A percentile compares a stretch with the other conserved stretches of the same genome.
Conservation (phyloP, 192 early-diverging fungal genomes). For the Backusella macrospora region DNA sequence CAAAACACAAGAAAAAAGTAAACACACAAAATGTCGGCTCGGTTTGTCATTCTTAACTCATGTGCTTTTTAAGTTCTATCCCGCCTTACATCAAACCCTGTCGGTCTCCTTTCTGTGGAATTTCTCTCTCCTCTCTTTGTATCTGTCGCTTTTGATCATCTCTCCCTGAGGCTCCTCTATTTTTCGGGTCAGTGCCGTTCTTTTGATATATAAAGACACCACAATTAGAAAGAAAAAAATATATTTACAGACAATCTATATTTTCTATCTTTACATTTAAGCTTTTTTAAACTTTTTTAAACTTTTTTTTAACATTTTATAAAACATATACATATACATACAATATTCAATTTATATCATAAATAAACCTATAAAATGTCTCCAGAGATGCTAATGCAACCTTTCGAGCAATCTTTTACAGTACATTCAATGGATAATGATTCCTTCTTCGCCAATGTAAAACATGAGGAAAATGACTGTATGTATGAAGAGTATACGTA, state of each 20-base stretch:
- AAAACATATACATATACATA: neutral
- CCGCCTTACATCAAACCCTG: slow-evolving; percentile 23
- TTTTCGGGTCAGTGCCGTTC: slow-evolving; percentile 10
- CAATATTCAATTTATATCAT: neutral
- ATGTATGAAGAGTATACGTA: slow-evolving; percentile 13
- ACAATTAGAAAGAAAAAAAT: neutral
- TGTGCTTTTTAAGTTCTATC: slow-evolving; percentile 16
- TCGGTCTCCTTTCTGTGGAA: slow-evolving; percentile 16
- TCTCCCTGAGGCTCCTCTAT: slow-evolving; percentile 11
- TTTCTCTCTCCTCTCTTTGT: slow-evolving; percentile 12
- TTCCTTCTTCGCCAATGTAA: neutral
- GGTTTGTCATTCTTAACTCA: slow-evolving; percentile 12
- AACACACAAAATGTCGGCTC: neutral
- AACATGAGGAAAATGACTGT: neutral
- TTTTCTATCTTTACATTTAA: slow-evolving; percentile 1
- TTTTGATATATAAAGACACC: slow-evolving; percentile 7
- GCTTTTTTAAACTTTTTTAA: neutral
- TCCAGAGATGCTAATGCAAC: slow-evolving; percentile 20
- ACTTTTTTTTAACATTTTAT: neutral
- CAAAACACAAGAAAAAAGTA: neutral
- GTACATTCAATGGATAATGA: slow-evolving; percentile 3
- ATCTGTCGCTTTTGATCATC: slow-evolving; percentile 8
- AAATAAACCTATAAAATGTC: slow-evolving; percentile 12
- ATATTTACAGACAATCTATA: neutral
- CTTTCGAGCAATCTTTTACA: slow-evolving; percentile 22